Conservation (phyloP, 768 basidiomycete genomes). For the Xerocomus spinulosus region DNA sequence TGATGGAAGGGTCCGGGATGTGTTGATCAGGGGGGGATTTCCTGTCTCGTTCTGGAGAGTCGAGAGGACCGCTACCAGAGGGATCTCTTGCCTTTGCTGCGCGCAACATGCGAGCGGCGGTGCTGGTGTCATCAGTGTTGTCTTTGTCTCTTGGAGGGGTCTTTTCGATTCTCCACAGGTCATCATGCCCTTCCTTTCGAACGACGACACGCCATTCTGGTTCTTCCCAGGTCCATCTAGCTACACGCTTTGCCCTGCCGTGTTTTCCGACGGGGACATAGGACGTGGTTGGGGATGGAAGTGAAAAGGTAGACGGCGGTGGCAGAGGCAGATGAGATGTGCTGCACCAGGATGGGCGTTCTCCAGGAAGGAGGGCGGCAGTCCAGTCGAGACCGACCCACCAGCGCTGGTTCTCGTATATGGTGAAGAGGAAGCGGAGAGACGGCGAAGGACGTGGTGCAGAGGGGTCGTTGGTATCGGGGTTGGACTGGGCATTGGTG, state of each 20-base stretch:
- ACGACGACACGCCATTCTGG: slow-evolving; percentile 83
- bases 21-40: slow-evolving; percentile 21
- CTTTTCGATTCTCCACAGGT: slow-evolving; percentile 53
- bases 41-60: slow-evolving; percentile 23
- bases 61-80: slow-evolving; percentile 10
- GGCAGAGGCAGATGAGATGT: slow-evolving; percentile 52
- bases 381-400: slow-evolving; percentile 99
- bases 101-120: slow-evolving; percentile 44
- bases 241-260: slow-evolving; percentile 60
- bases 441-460: slow-evolving; percentile 23
- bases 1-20: slow-evolving; percentile 26
- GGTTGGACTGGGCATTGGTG: slow-evolving; percentile 11
- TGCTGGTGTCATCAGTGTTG: slow-evolving; percentile 41
- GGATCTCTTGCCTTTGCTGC: slow-evolving; percentile 47
- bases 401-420: slow-evolving; percentile 95
- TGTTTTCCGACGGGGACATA: slow-evolving; percentile 49
- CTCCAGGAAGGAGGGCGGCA: slow-evolving; percentile 81
- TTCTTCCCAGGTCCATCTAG: slow-evolving; percentile 88
- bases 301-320: slow-evolving; percentile 63
- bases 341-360: slow-evolving; percentile 87
- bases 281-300: slow-evolving; percentile 59
- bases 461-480: slow-evolving; percentile 9
- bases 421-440: slow-evolving; percentile 79
- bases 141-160: slow-evolving; percentile 47
- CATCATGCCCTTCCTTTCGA: slow-evolving; percentile 47